Evolutionary conservation across 805 yeast species (phyloP).

Genomic region (Komagataella populi): DNA sequence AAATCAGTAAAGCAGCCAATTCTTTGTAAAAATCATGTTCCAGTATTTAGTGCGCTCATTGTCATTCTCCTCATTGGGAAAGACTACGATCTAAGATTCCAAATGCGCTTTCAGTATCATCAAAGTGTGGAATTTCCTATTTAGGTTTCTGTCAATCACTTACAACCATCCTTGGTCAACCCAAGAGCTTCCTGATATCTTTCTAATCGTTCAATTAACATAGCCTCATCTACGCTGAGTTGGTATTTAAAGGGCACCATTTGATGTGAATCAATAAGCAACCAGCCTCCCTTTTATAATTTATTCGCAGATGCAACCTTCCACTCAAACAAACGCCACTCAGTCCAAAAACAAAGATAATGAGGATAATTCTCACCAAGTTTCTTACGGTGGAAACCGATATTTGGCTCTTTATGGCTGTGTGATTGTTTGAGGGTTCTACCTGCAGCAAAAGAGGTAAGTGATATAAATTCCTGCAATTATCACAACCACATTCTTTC

Average conservation of each 20-base stretch:
- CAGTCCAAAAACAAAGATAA: neutral
- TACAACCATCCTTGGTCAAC: neutral
- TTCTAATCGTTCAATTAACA: neutral
- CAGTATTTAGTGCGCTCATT: neutral
- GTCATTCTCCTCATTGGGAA: neutral
- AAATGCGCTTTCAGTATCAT: neutral
- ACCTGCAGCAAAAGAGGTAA: neutral
- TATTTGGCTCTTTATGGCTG: neutral
- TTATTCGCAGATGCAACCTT: neutral
- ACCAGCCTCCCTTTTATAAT: neutral
- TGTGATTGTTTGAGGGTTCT: neutral
- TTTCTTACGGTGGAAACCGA: neutral
- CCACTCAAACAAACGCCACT: neutral
- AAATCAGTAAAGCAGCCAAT: neutral
- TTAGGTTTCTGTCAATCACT: neutral
- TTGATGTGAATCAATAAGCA: neutral
- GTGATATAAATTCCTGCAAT: neutral
- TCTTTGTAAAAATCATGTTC: neutral
- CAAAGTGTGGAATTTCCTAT: neutral
- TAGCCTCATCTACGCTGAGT: neutral
- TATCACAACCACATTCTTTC: neutral
- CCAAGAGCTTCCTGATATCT: neutral
- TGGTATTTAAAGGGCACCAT: neutral
- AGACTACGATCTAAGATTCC: neutral
- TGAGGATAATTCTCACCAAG: neutral